phyloP scores from a whole-genome alignment of 78 protist genomes.

The Creolimax fragrantissima region DNA sequence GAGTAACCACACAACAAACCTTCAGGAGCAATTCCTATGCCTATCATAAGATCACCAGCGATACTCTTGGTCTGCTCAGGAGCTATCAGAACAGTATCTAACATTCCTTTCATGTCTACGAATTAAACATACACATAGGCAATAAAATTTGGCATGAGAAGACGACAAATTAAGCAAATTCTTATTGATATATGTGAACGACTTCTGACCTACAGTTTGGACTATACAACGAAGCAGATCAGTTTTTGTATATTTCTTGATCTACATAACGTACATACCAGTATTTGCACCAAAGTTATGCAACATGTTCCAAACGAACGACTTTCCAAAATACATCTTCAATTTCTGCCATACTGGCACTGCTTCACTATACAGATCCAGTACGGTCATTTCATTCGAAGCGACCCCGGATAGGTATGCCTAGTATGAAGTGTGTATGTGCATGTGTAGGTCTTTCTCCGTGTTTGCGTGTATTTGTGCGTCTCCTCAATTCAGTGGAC shows the following conservation, averaged over 20 bases:
- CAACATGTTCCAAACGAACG: conserved; percentile 48
- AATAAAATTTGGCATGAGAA: too few species aligned
- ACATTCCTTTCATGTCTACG: neutral
- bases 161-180: too few species aligned
- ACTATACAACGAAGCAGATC: too few species aligned
- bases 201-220: too few species aligned
- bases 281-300: conserved; percentile 46
- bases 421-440: too few species aligned
- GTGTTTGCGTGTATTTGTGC: too few species aligned
- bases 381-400: conserved; percentile 11
- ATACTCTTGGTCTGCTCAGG: neutral
- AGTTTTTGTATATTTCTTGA: too few species aligned
- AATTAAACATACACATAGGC: neutral
- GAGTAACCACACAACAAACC: too few species aligned
- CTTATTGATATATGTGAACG: too few species aligned
- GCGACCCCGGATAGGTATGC: conserved; percentile 36
- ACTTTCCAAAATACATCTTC: conserved; percentile 39
- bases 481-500: too few species aligned
- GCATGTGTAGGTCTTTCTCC: too few species aligned
- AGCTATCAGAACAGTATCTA: neutral
- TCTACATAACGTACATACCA: conserved; percentile 39
- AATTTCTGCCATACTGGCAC: neutral
- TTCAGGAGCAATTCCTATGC: conserved; percentile 52
- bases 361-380: conserved; percentile 42
- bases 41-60: conserved; percentile 13